These are phyloP conservation scores for Brassica balearica DNA, from an alignment of 441 rosid genomes.

Conservation along the genomic window DNA sequence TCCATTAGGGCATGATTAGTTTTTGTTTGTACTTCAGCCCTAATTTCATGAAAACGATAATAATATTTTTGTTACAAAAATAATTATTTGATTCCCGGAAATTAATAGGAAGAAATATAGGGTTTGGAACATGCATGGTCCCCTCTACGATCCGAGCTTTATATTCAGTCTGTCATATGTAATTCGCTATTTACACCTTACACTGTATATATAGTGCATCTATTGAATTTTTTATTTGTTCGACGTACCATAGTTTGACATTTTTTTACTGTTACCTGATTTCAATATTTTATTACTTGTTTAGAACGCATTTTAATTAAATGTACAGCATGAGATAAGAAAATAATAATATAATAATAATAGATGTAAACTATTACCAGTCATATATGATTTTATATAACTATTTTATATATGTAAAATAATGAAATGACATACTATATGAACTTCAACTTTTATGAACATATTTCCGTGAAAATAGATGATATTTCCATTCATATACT, in stretches of 20 bases:
- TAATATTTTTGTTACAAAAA: not conserved
- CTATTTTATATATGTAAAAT: not conserved
- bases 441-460: not conserved
- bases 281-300: slow-evolving; percentile 4
- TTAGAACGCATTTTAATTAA: slow-evolving; percentile 3
- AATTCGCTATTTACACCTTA: slow-evolving; percentile 44
- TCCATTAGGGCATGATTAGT: slow-evolving; percentile 46
- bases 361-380: not conserved
- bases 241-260: slow-evolving; percentile 10
- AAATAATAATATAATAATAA: no score
- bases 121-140: slow-evolving; percentile 37
- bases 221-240: slow-evolving; percentile 6
- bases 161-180: slow-evolving; percentile 49
- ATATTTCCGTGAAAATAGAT: not conserved
- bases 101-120: slow-evolving; percentile 28
- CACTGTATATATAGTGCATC: slow-evolving; percentile 34
- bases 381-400: no score
- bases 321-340: not conserved
- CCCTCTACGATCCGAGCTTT: slow-evolving; percentile 46
- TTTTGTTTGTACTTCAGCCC: slow-evolving; percentile 38
- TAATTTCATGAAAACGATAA: slow-evolving; percentile 28
- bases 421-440: not conserved
- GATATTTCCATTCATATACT: slow-evolving; percentile 2
- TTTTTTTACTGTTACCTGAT: not conserved
- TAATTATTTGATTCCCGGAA: slow-evolving; percentile 22